Evolutionary conservation across 495 filamentous ascomycete genomes (phyloP).

Genomic region (Letharia lupina): DNA sequence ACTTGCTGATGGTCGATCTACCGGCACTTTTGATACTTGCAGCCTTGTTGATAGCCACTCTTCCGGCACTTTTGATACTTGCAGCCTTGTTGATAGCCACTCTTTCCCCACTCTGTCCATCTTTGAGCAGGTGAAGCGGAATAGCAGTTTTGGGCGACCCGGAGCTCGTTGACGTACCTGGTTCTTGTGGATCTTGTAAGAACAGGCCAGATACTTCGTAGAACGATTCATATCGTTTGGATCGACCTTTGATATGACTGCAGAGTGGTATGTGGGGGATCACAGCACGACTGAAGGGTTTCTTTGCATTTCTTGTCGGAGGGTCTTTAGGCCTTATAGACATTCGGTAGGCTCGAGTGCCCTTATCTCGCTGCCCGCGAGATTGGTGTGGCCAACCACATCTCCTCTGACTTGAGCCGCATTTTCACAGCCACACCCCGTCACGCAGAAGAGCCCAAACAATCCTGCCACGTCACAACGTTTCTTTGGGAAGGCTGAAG

Average conservation of each 20-base stretch:
- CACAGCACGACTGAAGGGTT: neutral
- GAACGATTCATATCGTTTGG: neutral
- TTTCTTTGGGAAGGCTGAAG: neutral
- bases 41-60: neutral
- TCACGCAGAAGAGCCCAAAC: neutral
- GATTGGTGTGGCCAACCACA: neutral
- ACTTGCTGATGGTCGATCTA: neutral
- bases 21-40: neutral
- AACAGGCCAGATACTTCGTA: neutral
- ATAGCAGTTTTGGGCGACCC: neutral
- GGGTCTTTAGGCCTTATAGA: neutral
- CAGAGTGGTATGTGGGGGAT: neutral
- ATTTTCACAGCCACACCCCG: neutral
- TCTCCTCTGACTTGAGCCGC: neutral
- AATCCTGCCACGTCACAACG: neutral
- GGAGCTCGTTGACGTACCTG: neutral
- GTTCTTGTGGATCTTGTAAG: constrained; percentile 1
- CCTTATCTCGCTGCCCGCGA: neutral
- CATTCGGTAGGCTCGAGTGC: neutral
- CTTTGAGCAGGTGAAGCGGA: neutral
- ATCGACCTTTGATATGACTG: neutral
- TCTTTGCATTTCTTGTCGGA: neutral
- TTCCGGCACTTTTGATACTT: neutral
- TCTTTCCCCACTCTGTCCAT: neutral
- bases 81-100: neutral